These are phyloP conservation scores for Coemansia sp. DNA, from an alignment of 192 early-diverging fungal genomes.

Conservation along the genomic window DNA sequence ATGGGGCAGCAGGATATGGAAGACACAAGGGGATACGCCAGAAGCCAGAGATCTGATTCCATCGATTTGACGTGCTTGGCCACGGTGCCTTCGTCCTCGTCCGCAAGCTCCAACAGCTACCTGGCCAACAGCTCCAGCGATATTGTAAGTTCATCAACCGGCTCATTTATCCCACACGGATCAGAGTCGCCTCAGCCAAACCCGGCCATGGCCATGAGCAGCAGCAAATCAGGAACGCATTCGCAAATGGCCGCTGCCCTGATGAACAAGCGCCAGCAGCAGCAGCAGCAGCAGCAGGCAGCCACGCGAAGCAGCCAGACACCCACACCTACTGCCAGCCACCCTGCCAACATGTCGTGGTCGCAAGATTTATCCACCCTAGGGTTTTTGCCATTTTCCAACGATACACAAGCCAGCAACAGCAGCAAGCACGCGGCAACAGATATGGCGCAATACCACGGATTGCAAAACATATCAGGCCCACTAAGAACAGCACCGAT, in stretches of 20 bases:
- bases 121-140: not conserved
- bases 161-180: not conserved
- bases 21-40: conserved; percentile 1
- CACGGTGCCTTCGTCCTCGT: conserved; percentile 19
- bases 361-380: conserved; percentile 29
- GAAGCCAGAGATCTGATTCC: conserved; percentile 41
- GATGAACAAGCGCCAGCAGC: conserved; percentile 28
- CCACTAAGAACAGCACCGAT: not conserved
- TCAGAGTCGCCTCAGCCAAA: not conserved
- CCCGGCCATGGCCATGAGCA: not conserved
- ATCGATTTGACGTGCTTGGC: conserved; percentile 45
- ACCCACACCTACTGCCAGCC: conserved; percentile 1
- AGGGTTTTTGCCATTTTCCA: conserved; percentile 18
- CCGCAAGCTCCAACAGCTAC: not conserved
- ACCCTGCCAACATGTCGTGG: conserved; percentile 10
- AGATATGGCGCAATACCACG: not conserved
- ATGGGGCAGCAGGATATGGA: not conserved
- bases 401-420: conserved; percentile 1
- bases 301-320: not conserved
- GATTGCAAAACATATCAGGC: not conserved
- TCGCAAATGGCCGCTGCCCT: conserved; percentile 46
- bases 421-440: not conserved
- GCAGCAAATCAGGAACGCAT: conserved; percentile 25
- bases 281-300: conserved; percentile 5
- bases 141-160: not conserved